Evolutionary conservation across 140 eudicot genomes (phyloP), one percentile per base, ranked within the genome.

Genomic region (Bidens hawaiensis): DNA sequence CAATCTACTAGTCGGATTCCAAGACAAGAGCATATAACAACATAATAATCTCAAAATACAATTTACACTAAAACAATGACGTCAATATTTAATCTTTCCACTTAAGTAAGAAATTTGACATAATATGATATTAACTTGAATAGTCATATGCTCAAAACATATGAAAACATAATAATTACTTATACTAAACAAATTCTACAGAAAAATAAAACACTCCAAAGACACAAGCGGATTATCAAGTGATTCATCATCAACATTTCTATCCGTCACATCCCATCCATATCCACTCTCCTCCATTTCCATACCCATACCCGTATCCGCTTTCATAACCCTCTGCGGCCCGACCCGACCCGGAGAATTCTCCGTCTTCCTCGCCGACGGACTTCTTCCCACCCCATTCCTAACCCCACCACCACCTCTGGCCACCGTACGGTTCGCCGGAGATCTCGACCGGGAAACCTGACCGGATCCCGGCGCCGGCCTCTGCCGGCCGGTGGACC

Each of bases 141-240:
- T 36, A 7, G 8, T 31, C 42, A 22, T n/a, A n/a, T n/a, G n/a
- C n/a, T n/a, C 1, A 19, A 60, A 48, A 23, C 2, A 50, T n/a
- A n/a, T n/a, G n/a, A n/a, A n/a, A n/a, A n/a, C n/a, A n/a, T n/a
- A n/a, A n/a, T 25, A 53, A 33, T 17, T 6, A 60, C 7, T 15
- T 46, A 61, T 38, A 27, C 71, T 31, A 69, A 69, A 42, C 60
- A 16, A 25, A 24, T 15, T n/a, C 76, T 82, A 91, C 2, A 91
- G 87, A 59, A 91, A 91, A 23, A 91, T 91, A 61, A 91, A 91
- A 76, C 98, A 91, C 58, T 91, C 98, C 78, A 91, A 60, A 56
- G 98, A 87, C 76, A 87, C 96, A 76, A 84, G 96, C 17, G 98
- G 98, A 58, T 91, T 85, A 73, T 91, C 98, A 61, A 91, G 75